Evolutionary conservation across 2,329 filamentous ascomycete species (phyloP).

Genomic region (Cyclaneusma minus): DNA sequence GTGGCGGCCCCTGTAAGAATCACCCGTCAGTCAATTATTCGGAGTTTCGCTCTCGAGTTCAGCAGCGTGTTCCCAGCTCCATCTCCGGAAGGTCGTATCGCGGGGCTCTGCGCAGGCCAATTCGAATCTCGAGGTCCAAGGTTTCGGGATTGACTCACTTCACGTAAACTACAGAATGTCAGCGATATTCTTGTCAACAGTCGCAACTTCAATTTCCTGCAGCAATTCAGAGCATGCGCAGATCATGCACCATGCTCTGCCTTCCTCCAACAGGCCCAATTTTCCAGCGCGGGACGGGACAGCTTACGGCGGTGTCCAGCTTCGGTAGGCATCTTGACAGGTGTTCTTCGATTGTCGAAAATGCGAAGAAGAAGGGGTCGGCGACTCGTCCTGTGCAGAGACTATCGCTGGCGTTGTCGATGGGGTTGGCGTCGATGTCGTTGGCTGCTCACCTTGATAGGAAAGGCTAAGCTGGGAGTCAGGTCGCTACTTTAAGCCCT

Average conservation of each 20-base stretch:
- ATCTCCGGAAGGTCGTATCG: too few species aligned
- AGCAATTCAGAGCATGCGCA: conserved; percentile 7
- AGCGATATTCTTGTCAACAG: conserved; percentile 7
- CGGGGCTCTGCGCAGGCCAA: background rate
- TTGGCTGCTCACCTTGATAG: too few species aligned
- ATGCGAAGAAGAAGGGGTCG: conserved; percentile 9
- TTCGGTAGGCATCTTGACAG: conserved; percentile 75
- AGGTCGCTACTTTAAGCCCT: too few species aligned
- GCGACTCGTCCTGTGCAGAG: conserved; percentile 17
- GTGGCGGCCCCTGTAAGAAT: conserved; percentile 69
- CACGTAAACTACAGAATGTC: conserved; percentile 55
- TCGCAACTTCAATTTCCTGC: conserved; percentile 5
- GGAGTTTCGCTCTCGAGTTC: conserved; percentile 4
- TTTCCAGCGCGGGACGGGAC: conserved; percentile 6
- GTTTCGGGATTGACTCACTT: conserved; percentile 48
- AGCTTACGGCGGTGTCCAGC: conserved; percentile 78
- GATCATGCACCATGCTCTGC: conserved; percentile 1
- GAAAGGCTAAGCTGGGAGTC: too few species aligned
- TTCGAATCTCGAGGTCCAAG: conserved; percentile 1
- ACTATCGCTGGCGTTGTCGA: conserved; percentile 11
- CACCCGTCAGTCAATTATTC: conserved; percentile 4
- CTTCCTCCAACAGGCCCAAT: background rate
- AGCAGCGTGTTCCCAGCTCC: conserved; percentile 1
- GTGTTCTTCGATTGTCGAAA: conserved; percentile 29
- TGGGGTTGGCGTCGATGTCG: conserved; percentile 11